Evolutionary conservation across 1,139 yeast species (phyloP).

Genomic region (Spencermartinsiella ligniputridi): DNA sequence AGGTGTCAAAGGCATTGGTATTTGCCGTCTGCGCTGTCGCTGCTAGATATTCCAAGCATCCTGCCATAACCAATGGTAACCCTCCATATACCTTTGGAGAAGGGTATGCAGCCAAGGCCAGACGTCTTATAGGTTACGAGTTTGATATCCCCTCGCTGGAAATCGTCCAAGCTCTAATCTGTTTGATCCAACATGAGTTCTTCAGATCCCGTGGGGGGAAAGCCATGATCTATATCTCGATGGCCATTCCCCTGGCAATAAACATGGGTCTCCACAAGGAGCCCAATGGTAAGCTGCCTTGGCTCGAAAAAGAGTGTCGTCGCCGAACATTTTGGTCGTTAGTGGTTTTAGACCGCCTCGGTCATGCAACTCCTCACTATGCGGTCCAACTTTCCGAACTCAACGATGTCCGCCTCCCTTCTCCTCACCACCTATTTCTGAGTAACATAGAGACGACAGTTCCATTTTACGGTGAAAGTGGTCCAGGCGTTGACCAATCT

Average conservation of each 20-base stretch:
- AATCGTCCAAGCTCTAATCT: conserved; percentile 35
- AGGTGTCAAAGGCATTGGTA: conserved; percentile 31
- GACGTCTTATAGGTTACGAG: conserved; percentile 30
- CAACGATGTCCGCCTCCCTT: conserved; percentile 31
- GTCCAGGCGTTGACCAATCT: background rate
- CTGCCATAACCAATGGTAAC: conserved; percentile 17
- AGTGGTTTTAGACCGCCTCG: conserved; percentile 34
- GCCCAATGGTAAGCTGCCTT: conserved; percentile 23
- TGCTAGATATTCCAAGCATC: conserved; percentile 36
- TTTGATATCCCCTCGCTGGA: conserved; percentile 34
- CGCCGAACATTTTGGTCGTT: conserved; percentile 38
- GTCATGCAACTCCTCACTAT: conserved; percentile 35
- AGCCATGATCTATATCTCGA: conserved; percentile 35
- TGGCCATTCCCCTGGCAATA: conserved; percentile 37
- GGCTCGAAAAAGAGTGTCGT: conserved; percentile 35
- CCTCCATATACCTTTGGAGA: conserved; percentile 34
- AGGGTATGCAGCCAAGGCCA: conserved; percentile 28
- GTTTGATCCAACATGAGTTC: conserved; percentile 35
- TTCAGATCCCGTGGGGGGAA: conserved; percentile 33
- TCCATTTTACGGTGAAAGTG: background rate
- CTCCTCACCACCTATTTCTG: conserved; percentile 29
- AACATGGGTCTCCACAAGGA: conserved; percentile 33
- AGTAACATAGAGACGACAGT: conserved; percentile 26
- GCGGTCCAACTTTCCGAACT: conserved; percentile 23
- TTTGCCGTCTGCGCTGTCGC: conserved; percentile 36